Percentiles rank a stretch among this genome's conserved stretches.
phyloP scores from a whole-genome alignment of 108 stramenopile species.

The Schizochytrium sp. region DNA sequence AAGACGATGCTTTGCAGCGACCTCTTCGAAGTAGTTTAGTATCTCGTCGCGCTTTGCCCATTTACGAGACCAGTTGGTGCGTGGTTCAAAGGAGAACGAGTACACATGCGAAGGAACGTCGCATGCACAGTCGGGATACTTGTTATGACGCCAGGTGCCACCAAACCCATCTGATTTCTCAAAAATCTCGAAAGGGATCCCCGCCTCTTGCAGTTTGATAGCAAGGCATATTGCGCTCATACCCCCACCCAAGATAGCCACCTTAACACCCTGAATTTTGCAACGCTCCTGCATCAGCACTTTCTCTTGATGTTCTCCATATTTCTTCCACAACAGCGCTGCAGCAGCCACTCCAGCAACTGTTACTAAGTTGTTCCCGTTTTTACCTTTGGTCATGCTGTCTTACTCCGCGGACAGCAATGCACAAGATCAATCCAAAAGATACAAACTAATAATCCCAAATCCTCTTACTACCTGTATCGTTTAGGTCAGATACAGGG shows the following conservation, averaged over 20 bases:
- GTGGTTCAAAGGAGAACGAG: constrained; percentile 46
- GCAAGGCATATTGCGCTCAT: constrained; percentile 50
- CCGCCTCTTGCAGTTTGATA: constrained; percentile 58
- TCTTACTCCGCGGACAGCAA: no score
- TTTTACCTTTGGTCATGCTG: no score
- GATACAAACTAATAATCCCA: no score
- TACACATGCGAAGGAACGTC: constrained; percentile 35
- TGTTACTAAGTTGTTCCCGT: no score
- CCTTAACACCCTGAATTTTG: constrained; percentile 55
- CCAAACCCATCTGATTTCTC: constrained; percentile 20
- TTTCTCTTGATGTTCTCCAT: no score
- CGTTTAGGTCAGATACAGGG: no score
- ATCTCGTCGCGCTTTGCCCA: constrained; percentile 60
- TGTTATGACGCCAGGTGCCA: constrained; percentile 53
- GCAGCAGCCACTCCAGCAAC: no score
- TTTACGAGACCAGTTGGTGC: constrained; percentile 1
- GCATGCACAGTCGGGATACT: constrained; percentile 30
- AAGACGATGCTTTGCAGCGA: constrained; percentile 28
- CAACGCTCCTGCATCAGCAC: background rate
- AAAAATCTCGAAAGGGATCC: constrained; percentile 54
- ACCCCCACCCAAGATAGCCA: constrained; percentile 41
- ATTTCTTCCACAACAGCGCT: no score
- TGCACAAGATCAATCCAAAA: no score
- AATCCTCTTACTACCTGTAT: no score
- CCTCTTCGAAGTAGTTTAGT: constrained; percentile 22